Evolutionary conservation across 148 eudicot genomes (phyloP).

Genomic region (Euryodendron excelsum): DNA sequence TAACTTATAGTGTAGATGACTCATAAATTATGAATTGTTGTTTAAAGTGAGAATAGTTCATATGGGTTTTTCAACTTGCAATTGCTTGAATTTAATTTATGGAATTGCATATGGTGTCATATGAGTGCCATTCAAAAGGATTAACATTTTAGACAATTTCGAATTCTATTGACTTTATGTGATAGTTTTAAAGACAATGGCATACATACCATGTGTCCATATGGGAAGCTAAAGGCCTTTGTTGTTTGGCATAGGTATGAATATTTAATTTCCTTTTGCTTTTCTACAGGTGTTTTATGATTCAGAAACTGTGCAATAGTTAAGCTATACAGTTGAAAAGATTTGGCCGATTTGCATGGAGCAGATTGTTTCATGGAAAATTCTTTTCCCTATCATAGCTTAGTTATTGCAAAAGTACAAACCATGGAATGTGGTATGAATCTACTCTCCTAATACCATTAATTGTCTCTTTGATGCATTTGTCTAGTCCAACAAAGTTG

Average conservation of each 20-base stretch:
- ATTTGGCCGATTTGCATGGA: constrained; percentile 93
- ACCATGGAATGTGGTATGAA: constrained; percentile 93
- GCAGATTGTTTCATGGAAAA: constrained; percentile 77
- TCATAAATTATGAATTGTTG: no score
- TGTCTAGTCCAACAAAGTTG: not conserved
- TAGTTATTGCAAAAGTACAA: constrained; percentile 96
- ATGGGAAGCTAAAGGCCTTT: no score
- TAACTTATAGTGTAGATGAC: no score
- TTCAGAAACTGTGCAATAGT: constrained; percentile 89
- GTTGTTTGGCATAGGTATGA: not conserved
- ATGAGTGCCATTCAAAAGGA: no score
- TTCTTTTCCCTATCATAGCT: constrained; percentile 85
- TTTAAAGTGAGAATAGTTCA: no score
- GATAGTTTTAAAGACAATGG: no score
- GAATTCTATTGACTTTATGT: no score
- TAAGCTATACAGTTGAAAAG: constrained; percentile 79
- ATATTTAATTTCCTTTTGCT: not conserved
- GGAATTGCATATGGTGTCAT: no score
- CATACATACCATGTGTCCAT: no score
- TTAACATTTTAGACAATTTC: no score
- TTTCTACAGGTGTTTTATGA: constrained; percentile 63
- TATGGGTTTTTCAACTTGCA: no score
- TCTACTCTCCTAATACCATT: not conserved
- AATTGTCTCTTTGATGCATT: not conserved
- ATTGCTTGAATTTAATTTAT: no score